A percentile compares a stretch with the other conserved stretches of the same genome.
phyloP scores from a whole-genome alignment of 2,329 filamentous ascomycete species.

The Biscogniauxia marginata region DNA sequence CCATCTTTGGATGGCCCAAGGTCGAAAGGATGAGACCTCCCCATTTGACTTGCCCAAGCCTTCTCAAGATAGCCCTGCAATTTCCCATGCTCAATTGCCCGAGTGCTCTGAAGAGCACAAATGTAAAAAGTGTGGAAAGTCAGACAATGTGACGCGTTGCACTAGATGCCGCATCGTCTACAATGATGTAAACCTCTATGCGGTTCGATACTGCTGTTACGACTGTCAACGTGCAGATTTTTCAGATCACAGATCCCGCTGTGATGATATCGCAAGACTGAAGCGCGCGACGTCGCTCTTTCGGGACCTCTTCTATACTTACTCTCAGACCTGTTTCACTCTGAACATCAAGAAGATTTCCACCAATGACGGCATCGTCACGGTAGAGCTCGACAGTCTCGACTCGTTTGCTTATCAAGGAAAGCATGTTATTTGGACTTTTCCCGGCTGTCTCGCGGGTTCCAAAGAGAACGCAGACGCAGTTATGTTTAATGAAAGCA shows the following conservation, averaged over 20 bases:
- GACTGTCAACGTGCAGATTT: neutral
- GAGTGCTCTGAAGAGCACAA: neutral
- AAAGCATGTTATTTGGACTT: neutral
- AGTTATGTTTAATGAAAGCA: neutral
- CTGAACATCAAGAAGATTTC: neutral
- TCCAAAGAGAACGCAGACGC: neutral
- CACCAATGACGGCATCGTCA: neutral
- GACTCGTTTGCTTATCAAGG: neutral
- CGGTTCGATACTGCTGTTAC: neutral
- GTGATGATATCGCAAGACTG: neutral
- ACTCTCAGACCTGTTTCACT: neutral
- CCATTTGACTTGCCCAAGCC: neutral
- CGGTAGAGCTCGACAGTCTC: neutral
- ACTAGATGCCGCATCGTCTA: neutral
- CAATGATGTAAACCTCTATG: neutral
- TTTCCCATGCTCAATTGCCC: neutral
- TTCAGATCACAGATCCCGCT: neutral
- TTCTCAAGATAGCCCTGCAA: neutral
- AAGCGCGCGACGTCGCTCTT: neutral
- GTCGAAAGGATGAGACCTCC: slow-evolving; percentile 1
- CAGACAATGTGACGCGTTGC: neutral
- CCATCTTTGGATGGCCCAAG: slow-evolving; percentile 2
- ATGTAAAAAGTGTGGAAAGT: neutral
- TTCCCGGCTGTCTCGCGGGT: neutral
- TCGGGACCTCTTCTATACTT: neutral